Evolutionary conservation across 805 yeast species (phyloP).

Genomic region (Candida suzukii): DNA sequence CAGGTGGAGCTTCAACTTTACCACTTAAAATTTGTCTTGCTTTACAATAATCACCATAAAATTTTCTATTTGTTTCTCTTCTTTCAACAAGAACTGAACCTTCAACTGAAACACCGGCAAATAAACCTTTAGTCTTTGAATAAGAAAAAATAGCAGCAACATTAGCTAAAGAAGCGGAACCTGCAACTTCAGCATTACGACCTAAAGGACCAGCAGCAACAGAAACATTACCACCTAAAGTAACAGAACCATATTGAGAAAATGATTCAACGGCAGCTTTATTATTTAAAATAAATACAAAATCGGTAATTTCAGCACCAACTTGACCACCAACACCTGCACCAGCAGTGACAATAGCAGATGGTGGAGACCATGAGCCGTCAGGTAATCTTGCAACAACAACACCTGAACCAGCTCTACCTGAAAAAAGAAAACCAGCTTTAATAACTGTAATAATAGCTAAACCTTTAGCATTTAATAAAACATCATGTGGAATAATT

Average conservation of each 20-base stretch:
- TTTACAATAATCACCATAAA: conserved; percentile 83
- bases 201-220: conserved; percentile 98
- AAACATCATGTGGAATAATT: conserved; percentile 82
- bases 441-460: conserved; percentile 91
- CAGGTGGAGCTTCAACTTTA: conserved; percentile 87
- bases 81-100: conserved; percentile 96
- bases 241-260: conserved; percentile 89
- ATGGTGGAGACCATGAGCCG: conserved; percentile 96
- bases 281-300: conserved; percentile 85
- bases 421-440: conserved; percentile 94
- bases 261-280: conserved; percentile 87
- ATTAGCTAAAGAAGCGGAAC: conserved; percentile 79
- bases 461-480: conserved; percentile 86
- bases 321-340: conserved; percentile 99
- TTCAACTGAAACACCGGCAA: conserved; percentile 95
- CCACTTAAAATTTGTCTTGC: conserved; percentile 84
- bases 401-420: conserved; percentile 96
- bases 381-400: conserved; percentile 91
- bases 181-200: conserved; percentile 96
- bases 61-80: conserved; percentile 93
- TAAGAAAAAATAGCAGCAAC: conserved; percentile 91
- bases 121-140: conserved; percentile 92
- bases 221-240: conserved; percentile 91
- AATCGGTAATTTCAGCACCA: conserved; percentile 94
- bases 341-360: conserved; percentile 93